phyloP scores from a whole-genome alignment of 225 moss, liverwort and hornwort species.

The Marchantia paleacea region DNA sequence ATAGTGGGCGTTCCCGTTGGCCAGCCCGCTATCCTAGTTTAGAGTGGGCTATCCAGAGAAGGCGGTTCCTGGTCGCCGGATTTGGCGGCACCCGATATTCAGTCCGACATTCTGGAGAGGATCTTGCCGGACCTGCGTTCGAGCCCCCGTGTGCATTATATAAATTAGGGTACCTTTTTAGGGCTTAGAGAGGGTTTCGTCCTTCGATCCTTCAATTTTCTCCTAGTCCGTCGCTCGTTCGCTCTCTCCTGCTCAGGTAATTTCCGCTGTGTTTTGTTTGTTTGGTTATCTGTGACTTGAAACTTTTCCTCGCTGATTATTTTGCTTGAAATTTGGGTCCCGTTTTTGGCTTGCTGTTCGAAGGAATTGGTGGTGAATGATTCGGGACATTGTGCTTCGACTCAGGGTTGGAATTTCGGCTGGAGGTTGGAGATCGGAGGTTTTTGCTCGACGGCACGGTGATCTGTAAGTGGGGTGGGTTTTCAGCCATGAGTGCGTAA shows the following conservation, averaged over 20 bases:
- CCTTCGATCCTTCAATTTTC: not conserved
- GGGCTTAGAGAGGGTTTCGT: conserved; percentile 4
- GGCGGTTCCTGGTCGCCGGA: no score
- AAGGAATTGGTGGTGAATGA: not conserved
- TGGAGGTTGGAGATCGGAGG: no score
- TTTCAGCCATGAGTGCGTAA: conserved; percentile 9
- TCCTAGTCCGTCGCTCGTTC: no score
- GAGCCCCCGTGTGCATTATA: not conserved
- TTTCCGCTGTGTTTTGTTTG: not conserved
- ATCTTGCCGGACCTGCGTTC: not conserved
- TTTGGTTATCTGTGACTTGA: not conserved
- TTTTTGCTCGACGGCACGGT: no score
- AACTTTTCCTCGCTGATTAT: not conserved
- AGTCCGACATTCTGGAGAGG: not conserved
- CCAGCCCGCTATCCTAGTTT: not conserved
- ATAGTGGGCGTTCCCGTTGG: not conserved
- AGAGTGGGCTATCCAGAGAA: not conserved
- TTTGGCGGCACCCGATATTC: conserved; percentile 1
- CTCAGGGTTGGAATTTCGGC: not conserved
- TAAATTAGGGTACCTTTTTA: not conserved
- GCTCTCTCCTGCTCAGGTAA: not conserved
- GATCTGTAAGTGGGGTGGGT: not conserved
- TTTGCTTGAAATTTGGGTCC: not conserved
- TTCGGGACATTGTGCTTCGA: not conserved
- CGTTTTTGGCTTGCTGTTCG: not conserved